Evolutionary conservation across 208 protist species (phyloP).

Genomic region (Herpetomonas tarakana): DNA sequence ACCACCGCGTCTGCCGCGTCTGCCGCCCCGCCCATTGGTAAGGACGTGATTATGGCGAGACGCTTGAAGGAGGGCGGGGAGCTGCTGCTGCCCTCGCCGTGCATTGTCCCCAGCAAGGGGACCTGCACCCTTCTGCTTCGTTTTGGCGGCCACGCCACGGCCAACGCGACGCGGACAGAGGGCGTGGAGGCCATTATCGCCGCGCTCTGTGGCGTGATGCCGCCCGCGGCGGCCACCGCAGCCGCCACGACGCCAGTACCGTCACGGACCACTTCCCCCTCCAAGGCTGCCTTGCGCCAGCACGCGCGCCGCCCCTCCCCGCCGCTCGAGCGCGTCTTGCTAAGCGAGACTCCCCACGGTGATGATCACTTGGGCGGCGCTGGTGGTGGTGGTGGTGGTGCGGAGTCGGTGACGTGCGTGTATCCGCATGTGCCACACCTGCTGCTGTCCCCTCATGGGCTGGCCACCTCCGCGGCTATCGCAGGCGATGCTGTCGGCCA

Average conservation of each 20-base stretch:
- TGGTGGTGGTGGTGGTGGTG: background rate
- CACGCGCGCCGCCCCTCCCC: background rate
- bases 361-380: background rate
- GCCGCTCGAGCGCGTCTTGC: background rate
- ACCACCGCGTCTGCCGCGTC: too few relatives aligned
- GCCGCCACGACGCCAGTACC: background rate
- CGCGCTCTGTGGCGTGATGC: constrained; percentile 58
- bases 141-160: constrained; percentile 46
- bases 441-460: constrained; percentile 8
- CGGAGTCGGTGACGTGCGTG: background rate
- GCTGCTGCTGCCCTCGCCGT: constrained; percentile 63
- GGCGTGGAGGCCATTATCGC: constrained; percentile 68
- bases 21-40: constrained; percentile 7
- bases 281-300: background rate
- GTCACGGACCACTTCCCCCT: background rate
- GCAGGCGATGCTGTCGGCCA: background rate
- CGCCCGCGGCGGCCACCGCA: constrained; percentile 16
- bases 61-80: constrained; percentile 57
- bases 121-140: constrained; percentile 64
- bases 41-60: constrained; percentile 42
- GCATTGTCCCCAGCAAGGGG: constrained; percentile 44
- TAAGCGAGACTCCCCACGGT: background rate
- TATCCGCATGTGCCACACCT: constrained; percentile 3
- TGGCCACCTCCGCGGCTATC: background rate
- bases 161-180: constrained; percentile 43